Evolutionary conservation across 78 protist genomes (phyloP).

Genomic region (Dictyostelium firmibasis): DNA sequence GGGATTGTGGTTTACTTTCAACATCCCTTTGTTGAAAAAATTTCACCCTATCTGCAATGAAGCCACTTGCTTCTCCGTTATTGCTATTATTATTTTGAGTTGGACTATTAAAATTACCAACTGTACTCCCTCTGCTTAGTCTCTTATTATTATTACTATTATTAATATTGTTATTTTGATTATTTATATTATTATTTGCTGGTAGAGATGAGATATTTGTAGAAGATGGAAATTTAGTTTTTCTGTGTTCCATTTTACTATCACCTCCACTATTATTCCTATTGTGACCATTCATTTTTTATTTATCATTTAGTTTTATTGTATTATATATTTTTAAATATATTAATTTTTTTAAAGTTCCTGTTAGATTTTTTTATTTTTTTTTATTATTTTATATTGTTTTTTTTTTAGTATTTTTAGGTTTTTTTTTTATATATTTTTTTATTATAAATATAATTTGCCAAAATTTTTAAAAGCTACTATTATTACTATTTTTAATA

Average conservation of each 20-base stretch:
- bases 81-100: not conserved
- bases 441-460: too few species aligned
- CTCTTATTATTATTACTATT: not conserved
- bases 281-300: not conserved
- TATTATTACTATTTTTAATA: too few species aligned
- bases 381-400: too few species aligned
- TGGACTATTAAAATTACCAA: not conserved
- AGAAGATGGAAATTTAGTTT: not conserved
- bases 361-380: not conserved
- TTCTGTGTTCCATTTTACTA: not conserved
- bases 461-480: too few species aligned
- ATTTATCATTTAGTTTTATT: not conserved
- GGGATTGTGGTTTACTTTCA: not conserved
- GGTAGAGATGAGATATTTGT: not conserved
- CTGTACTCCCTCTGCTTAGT: not conserved
- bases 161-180: not conserved
- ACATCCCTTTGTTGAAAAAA: slow-evolving; percentile 17
- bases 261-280: not conserved
- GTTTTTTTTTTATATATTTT: too few species aligned
- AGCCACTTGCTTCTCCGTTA: not conserved
- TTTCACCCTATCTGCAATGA: not conserved
- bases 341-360: not conserved
- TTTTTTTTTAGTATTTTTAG: too few species aligned
- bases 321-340: not conserved
- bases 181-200: not conserved